Base-by-base conservation (phyloP, 164 flowering plant species). In the Vitis rupestris region DNA sequence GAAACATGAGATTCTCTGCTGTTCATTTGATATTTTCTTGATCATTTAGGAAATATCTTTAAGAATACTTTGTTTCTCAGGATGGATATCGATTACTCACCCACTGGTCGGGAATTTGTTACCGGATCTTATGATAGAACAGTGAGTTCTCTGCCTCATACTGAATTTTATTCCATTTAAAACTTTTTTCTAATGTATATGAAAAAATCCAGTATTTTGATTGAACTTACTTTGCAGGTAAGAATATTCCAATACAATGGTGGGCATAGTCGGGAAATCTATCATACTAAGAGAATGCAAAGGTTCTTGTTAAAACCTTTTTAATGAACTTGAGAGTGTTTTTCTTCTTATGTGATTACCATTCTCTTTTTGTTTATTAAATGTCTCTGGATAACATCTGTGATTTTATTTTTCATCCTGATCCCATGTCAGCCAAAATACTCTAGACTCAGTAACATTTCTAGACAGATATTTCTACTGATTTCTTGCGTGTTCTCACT, bases 221-320 rank as follows among this genome's bases (percentile, higher is more conserved):
- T 70, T 48, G 53, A 58, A 8, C 11, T 73, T 65, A 60, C 57
- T 75, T 63, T 75, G 61, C 85, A 94, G 98, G 83, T 94, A 48
- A 85, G 98, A 74, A 93, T 95, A 51, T 95, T 95, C 83, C 86
- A 63, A 13, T 93, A 90, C 75, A 90, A 93, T 86, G 97, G 94
- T 66, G 97, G 98, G 60, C 98, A 93, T 71, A 93, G 98, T 78
- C 74, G 94, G 50, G 99, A 93, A 79, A 79, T 91, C 54, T 95
- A 91, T 82, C 99, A 95, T 70, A 90, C 97, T 16, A 93, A 95
- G 84, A 86, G 99, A 83, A 95, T 95, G 99, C 99, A 95, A 77
- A 93, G 97, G 99, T 94, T 17, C 47, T 58, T n/a, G 15, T 31
- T 74, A 51, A 31, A 11, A n/a, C 17, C 4, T 9, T 68, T 55